Evolutionary conservation across 2,329 filamentous ascomycete genomes (phyloP).

Genomic region (Chalaropsis ovoidea): DNA sequence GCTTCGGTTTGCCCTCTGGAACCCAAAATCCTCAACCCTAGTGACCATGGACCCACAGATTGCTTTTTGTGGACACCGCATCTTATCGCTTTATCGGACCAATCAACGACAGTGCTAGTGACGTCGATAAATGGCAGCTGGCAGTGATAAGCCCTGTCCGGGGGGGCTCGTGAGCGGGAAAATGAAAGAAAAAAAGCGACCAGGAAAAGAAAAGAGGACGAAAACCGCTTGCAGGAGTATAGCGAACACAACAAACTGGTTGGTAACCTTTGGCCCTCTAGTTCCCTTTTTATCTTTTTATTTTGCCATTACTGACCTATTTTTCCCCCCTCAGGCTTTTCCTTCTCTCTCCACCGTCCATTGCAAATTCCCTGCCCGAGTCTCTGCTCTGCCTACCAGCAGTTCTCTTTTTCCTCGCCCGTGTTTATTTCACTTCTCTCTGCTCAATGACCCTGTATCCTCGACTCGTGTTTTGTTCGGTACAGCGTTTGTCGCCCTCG

Average conservation of each 20-base stretch:
- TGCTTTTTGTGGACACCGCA: slow-evolving; percentile 9
- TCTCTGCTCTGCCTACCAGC: not conserved
- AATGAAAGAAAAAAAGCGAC: slow-evolving; percentile 6
- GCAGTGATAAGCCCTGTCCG: slow-evolving; percentile 1
- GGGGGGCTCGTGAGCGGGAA: slow-evolving; percentile 8
- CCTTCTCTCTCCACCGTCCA: not conserved
- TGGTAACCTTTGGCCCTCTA: slow-evolving; percentile 26
- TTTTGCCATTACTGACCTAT: no score
- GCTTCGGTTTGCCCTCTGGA: not conserved
- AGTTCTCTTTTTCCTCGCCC: not conserved
- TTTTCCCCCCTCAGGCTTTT: not conserved
- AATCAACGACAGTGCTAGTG: slow-evolving; percentile 18
- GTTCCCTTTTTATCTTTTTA: no score
- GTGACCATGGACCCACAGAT: slow-evolving; percentile 10
- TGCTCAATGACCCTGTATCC: not conserved
- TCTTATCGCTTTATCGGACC: slow-evolving; percentile 23
- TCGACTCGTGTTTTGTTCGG: slow-evolving; percentile 26
- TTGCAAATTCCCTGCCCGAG: not conserved
- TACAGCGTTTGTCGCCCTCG: slow-evolving; percentile 16
- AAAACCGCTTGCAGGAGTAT: slow-evolving; percentile 13
- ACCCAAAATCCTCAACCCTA: slow-evolving; percentile 23
- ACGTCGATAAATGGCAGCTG: slow-evolving; percentile 22
- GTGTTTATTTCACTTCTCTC: not conserved
- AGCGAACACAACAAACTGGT: slow-evolving; percentile 31
- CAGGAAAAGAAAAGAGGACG: slow-evolving; percentile 21